Evolutionary conservation across 2,329 filamentous ascomycete genomes (phyloP).

Genomic region (Curvularia eragrostidis): DNA sequence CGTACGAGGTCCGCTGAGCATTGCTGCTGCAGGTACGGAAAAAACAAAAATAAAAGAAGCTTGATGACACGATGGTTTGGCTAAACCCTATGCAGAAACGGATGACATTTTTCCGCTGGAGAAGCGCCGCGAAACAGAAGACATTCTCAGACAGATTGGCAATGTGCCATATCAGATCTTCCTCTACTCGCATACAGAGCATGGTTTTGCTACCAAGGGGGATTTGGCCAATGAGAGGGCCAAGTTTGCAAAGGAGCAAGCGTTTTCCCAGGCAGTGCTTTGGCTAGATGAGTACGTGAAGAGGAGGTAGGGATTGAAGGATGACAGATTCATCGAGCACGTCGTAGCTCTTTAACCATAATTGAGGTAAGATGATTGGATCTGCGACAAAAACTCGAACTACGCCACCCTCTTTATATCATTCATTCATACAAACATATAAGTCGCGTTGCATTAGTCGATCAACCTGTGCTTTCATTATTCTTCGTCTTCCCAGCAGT

Average conservation of each 20-base stretch:
- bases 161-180: conserved; percentile 74
- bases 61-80: neutral
- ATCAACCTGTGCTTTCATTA: neutral
- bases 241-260: conserved; percentile 79
- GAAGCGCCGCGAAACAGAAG: conserved; percentile 65
- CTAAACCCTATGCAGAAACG: conserved; percentile 53
- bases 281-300: conserved; percentile 76
- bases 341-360: neutral
- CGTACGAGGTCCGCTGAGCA: conserved; percentile 64
- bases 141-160: conserved; percentile 60
- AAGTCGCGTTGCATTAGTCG: neutral
- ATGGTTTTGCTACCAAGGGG: conserved; percentile 77
- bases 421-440: neutral
- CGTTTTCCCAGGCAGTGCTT: conserved; percentile 75
- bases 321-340: too few relatives aligned
- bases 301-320: conserved; percentile 14
- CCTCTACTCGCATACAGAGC: conserved; percentile 72
- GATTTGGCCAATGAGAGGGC: conserved; percentile 65
- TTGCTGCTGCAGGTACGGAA: conserved; percentile 65
- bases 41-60: neutral
- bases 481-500: conserved; percentile 14
- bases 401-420: neutral
- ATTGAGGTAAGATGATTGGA: neutral
- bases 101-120: conserved; percentile 66
- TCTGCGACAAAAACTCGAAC: neutral